Conservation (phyloP, 768 basidiomycete genomes). For the Suillus decipiens region DNA sequence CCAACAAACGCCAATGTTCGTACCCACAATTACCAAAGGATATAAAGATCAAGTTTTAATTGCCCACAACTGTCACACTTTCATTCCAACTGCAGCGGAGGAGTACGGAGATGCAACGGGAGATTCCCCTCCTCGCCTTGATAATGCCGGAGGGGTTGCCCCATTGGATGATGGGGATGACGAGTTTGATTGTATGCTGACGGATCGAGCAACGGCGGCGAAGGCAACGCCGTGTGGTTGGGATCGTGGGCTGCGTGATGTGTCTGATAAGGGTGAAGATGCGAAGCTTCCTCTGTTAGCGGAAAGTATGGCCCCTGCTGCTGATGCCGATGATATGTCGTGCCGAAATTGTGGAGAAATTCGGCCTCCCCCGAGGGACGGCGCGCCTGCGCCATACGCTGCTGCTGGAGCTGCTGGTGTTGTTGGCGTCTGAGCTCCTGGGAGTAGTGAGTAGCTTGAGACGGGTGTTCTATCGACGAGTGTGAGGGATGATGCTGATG, state of each 20-base stretch:
- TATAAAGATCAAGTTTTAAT: slow-evolving; percentile 20
- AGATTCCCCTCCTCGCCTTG: slow-evolving; percentile 40
- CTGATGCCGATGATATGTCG: slow-evolving; percentile 31
- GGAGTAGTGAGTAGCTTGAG: slow-evolving; percentile 42
- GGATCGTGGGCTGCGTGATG: slow-evolving; percentile 37
- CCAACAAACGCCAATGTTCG: slow-evolving; percentile 26
- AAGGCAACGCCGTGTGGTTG: slow-evolving; percentile 28
- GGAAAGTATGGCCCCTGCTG: slow-evolving; percentile 30
- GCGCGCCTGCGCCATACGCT: slow-evolving; percentile 36
- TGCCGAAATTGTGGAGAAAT: slow-evolving; percentile 40
- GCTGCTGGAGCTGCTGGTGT: slow-evolving; percentile 39
- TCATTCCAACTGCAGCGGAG: slow-evolving; percentile 53
- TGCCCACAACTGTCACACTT: slow-evolving; percentile 28
- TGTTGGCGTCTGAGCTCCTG: slow-evolving; percentile 51
- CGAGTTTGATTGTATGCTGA: slow-evolving; percentile 29
- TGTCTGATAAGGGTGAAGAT: slow-evolving; percentile 36
- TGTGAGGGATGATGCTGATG: slow-evolving; percentile 48
- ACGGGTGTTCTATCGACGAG: slow-evolving; percentile 49
- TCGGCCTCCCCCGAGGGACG: slow-evolving; percentile 37
- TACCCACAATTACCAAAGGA: slow-evolving; percentile 29
- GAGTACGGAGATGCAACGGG: slow-evolving; percentile 44
- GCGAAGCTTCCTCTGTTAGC: slow-evolving; percentile 31
- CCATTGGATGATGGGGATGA: slow-evolving; percentile 37
- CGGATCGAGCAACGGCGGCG: slow-evolving; percentile 37
- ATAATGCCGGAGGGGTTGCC: slow-evolving; percentile 36